Percentiles rank a stretch among this genome's conserved stretches.
These are phyloP conservation scores for Trichoderma aggressivum DNA, from an alignment of 2,329 filamentous ascomycete species.

Conservation along the genomic window DNA sequence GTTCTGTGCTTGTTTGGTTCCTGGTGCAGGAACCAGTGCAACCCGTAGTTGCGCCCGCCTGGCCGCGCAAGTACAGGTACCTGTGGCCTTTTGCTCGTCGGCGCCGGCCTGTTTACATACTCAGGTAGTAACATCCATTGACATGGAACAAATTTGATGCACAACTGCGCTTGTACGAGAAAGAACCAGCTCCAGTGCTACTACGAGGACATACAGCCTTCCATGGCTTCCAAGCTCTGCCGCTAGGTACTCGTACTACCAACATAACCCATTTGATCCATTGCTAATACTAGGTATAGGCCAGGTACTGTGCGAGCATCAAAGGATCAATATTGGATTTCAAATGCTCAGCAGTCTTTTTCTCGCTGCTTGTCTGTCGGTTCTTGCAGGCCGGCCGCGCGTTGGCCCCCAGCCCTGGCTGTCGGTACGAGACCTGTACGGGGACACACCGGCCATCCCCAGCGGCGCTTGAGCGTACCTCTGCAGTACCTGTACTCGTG, in stretches of 20 bases:
- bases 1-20: slow-evolving; percentile 4
- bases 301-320: background rate
- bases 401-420: slow-evolving; percentile 4
- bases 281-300: background rate
- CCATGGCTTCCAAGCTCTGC: background rate
- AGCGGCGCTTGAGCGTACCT: background rate
- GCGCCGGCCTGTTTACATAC: background rate
- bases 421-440: background rate
- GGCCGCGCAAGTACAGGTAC: background rate
- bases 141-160: background rate
- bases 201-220: background rate
- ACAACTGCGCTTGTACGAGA: background rate
- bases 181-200: background rate
- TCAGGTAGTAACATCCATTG: too few relatives aligned
- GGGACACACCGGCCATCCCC: background rate
- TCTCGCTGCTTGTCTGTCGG: background rate
- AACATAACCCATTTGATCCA: background rate
- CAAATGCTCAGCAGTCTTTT: background rate
- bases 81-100: background rate
- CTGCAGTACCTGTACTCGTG: background rate
- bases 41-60: slow-evolving; percentile 10
- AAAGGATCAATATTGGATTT: background rate
- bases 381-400: slow-evolving; percentile 12
- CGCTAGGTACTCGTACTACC: too few relatives aligned
- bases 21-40: slow-evolving; percentile 19